Percentiles rank a stretch among this genome's conserved stretches.
phyloP scores from a whole-genome alignment of 2,329 filamentous ascomycete genomes.

The Leptographium radiaticola region DNA sequence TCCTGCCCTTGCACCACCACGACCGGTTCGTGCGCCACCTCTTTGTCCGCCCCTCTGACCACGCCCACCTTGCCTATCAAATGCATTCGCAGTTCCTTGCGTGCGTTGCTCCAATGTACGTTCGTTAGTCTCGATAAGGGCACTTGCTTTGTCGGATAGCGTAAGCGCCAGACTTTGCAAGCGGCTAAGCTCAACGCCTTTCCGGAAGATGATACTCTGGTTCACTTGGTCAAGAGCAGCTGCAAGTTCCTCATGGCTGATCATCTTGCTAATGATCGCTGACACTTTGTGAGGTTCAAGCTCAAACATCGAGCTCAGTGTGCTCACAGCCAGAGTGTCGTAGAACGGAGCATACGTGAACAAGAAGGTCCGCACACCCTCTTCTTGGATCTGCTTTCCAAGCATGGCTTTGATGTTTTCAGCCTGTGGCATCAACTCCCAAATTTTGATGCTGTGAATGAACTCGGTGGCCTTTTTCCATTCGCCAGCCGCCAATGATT shows the following conservation, averaged over 20 bases:
- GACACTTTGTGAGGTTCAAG: conserved; percentile 79
- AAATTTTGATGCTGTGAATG: conserved; percentile 98
- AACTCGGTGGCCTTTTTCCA: conserved; percentile 95
- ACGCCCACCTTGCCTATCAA: conserved; percentile 79
- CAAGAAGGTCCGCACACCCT: conserved; percentile 93
- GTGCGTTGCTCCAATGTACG: conserved; percentile 94
- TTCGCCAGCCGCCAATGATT: conserved; percentile 89
- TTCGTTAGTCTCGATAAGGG: conserved; percentile 94
- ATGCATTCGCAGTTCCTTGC: conserved; percentile 87
- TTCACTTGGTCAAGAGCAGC: conserved; percentile 97
- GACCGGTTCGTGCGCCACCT: conserved; percentile 48
- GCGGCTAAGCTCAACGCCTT: conserved; percentile 94
- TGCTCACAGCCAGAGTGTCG: conserved; percentile 81
- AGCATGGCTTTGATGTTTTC: conserved; percentile 96
- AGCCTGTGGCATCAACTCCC: conserved; percentile 89
- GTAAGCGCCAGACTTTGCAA: conserved; percentile 91
- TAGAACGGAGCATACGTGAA: conserved; percentile 99
- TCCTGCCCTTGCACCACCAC: conserved; percentile 45
- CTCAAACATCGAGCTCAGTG: conserved; percentile 90
- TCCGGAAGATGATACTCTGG: conserved; percentile 94
- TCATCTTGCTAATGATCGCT: conserved; percentile 98
- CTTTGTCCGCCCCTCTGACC: conserved; percentile 55
- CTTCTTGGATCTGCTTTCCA: conserved; percentile 94
- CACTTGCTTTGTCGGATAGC: conserved; percentile 89
- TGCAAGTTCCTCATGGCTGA: conserved; percentile 94